phyloP scores from a whole-genome alignment of 179 eudicot species.

The Silene coronaria region DNA sequence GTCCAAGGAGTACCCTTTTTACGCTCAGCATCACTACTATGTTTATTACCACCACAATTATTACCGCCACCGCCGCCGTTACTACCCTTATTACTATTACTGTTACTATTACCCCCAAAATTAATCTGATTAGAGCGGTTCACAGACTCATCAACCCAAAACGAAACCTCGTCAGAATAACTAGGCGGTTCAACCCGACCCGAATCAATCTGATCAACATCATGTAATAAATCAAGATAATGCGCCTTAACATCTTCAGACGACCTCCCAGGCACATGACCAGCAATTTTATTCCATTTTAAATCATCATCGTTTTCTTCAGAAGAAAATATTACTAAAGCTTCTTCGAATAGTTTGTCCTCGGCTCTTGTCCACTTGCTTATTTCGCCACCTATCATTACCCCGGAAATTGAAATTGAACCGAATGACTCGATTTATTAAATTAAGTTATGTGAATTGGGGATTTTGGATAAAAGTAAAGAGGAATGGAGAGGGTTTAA shows the following conservation, averaged over 20 bases:
- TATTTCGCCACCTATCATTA: slow-evolving; percentile 23
- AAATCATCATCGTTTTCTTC: slow-evolving; percentile 28
- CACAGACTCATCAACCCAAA: slow-evolving; percentile 24
- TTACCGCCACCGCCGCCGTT: background rate
- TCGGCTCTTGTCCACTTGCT: slow-evolving; percentile 52
- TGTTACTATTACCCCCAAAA: slow-evolving; percentile 26
- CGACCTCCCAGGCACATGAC: slow-evolving; percentile 54
- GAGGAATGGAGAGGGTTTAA: background rate
- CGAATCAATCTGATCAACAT: slow-evolving; percentile 64
- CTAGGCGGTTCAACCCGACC: slow-evolving; percentile 69
- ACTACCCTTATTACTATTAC: slow-evolving; percentile 19
- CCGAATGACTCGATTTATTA: too few species aligned
- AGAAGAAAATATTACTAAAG: slow-evolving; percentile 41
- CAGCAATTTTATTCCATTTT: slow-evolving; percentile 66
- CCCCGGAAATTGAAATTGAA: too few species aligned
- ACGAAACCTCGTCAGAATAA: slow-evolving; percentile 42
- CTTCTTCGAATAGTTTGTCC: slow-evolving; percentile 78
- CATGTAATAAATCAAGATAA: slow-evolving; percentile 58
- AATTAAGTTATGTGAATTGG: background rate
- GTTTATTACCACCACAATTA: background rate
- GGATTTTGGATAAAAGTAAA: background rate
- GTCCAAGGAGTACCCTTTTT: slow-evolving; percentile 99
- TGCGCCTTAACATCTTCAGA: slow-evolving; percentile 48
- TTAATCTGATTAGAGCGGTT: slow-evolving; percentile 46
- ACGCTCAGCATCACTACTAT: slow-evolving; percentile 51